These are phyloP conservation scores for Ophiostoma tasmaniense DNA, from an alignment of 2,329 filamentous ascomycete genomes.

Conservation along the genomic window DNA sequence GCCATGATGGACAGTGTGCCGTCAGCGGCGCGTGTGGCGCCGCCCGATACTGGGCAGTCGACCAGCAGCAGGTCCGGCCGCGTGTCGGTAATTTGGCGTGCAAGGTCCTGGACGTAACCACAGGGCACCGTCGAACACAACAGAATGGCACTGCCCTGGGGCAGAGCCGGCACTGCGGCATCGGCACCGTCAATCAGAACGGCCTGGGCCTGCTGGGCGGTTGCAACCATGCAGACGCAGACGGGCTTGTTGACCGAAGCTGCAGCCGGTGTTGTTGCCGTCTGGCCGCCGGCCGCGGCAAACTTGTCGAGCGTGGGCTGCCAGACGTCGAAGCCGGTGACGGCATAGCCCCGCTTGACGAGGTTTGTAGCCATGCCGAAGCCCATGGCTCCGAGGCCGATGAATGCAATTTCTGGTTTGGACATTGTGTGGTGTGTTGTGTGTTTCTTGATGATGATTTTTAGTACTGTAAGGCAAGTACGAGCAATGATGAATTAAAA, in stretches of 20 bases:
- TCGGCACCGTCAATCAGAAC: constrained; percentile 53
- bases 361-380: constrained; percentile 74
- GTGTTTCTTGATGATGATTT: background rate
- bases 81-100: constrained; percentile 44
- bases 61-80: constrained; percentile 58
- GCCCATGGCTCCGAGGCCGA: constrained; percentile 73
- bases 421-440: constrained; percentile 23
- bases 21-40: constrained; percentile 57
- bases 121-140: constrained; percentile 65
- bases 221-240: constrained; percentile 69
- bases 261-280: constrained; percentile 50
- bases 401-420: constrained; percentile 49
- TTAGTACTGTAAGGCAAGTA: background rate
- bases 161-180: constrained; percentile 42
- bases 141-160: constrained; percentile 51
- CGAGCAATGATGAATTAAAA: background rate
- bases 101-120: constrained; percentile 54
- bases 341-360: constrained; percentile 55
- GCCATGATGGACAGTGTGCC: constrained; percentile 72
- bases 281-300: constrained; percentile 50
- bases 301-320: constrained; percentile 58
- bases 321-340: constrained; percentile 66
- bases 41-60: constrained; percentile 66
- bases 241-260: constrained; percentile 51
- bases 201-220: constrained; percentile 57